Evolutionary conservation across 2,329 filamentous ascomycete genomes (phyloP).

Genomic region (Penicillium oxalicum): DNA sequence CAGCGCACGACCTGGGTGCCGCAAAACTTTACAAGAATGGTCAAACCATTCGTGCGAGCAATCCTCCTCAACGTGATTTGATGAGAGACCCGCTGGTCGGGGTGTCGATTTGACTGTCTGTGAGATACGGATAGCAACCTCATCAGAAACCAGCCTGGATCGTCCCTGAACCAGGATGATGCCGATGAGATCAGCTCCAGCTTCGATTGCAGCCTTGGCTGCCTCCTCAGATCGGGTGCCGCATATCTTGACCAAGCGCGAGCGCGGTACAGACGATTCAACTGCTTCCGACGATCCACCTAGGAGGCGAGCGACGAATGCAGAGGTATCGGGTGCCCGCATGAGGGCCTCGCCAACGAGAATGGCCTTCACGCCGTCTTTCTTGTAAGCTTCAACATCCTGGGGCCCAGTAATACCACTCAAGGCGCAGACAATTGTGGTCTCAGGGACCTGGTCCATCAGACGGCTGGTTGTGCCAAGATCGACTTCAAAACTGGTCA

Average conservation of each 20-base stretch:
- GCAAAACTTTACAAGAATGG: constrained; percentile 45
- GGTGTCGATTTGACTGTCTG: constrained; percentile 58
- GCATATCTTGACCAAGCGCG: constrained; percentile 85
- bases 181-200: constrained; percentile 85
- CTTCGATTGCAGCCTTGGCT: constrained; percentile 71
- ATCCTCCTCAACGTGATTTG: constrained; percentile 18
- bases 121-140: constrained; percentile 76
- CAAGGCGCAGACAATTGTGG: constrained; percentile 83
- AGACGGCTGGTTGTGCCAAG: constrained; percentile 84
- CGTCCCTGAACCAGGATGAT: constrained; percentile 83
- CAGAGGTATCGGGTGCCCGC: constrained; percentile 74
- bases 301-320: constrained; percentile 80
- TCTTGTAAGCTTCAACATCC: constrained; percentile 81
- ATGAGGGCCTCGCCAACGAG: constrained; percentile 95
- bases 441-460: constrained; percentile 76
- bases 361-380: constrained; percentile 85
- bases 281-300: constrained; percentile 43
- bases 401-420: constrained; percentile 87
- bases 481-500: constrained; percentile 95
- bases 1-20: constrained; percentile 57
- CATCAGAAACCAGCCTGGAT: constrained; percentile 71
- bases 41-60: constrained; percentile 63
- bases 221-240: constrained; percentile 79
- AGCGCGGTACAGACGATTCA: constrained; percentile 15
- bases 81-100: constrained; percentile 20